phyloP scores from a whole-genome alignment of 2,329 filamentous ascomycete genomes.

The Pezicula rhizophila region DNA sequence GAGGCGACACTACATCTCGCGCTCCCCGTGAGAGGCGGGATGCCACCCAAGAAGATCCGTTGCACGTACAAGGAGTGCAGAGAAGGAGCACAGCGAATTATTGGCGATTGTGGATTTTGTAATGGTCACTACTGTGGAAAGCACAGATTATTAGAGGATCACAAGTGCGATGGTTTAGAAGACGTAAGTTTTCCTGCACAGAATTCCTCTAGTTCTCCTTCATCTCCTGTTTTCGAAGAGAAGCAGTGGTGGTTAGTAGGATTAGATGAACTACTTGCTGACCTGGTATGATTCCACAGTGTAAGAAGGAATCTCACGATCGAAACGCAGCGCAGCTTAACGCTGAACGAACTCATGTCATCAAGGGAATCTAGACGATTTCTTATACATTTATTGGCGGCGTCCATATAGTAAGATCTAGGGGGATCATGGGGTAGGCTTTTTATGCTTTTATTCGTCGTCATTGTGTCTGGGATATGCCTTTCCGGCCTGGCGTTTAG shows the following conservation, averaged over 20 bases:
- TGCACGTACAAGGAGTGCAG: slow-evolving; percentile 90
- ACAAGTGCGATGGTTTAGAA: slow-evolving; percentile 88
- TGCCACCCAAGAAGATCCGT: slow-evolving; percentile 71
- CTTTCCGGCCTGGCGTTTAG: background rate
- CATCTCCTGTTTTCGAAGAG: slow-evolving; percentile 1
- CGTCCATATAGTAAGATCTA: background rate
- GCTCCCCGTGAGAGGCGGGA: slow-evolving; percentile 47
- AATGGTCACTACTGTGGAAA: slow-evolving; percentile 90
- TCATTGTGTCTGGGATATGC: background rate
- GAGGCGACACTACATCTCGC: slow-evolving; percentile 48
- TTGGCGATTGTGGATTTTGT: slow-evolving; percentile 95
- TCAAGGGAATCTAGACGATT: slow-evolving; percentile 69
- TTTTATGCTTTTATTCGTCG: background rate
- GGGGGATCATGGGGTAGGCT: background rate
- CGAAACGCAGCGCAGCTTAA: slow-evolving; percentile 90
- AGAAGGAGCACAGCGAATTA: slow-evolving; percentile 81
- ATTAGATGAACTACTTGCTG: slow-evolving; percentile 30
- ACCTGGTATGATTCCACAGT: slow-evolving; percentile 42
- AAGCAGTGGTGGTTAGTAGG: slow-evolving; percentile 37
- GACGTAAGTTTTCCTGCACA: slow-evolving; percentile 53
- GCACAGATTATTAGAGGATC: slow-evolving; percentile 88
- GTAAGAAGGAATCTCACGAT: slow-evolving; percentile 95
- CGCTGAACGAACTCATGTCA: slow-evolving; percentile 86
- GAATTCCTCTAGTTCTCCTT: slow-evolving; percentile 7
- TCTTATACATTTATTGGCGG: slow-evolving; percentile 3